Evolutionary conservation across 345 rosid genomes (phyloP), one percentile per base, ranked within the genome.

Genomic region (Gossypium rotundifolium): DNA sequence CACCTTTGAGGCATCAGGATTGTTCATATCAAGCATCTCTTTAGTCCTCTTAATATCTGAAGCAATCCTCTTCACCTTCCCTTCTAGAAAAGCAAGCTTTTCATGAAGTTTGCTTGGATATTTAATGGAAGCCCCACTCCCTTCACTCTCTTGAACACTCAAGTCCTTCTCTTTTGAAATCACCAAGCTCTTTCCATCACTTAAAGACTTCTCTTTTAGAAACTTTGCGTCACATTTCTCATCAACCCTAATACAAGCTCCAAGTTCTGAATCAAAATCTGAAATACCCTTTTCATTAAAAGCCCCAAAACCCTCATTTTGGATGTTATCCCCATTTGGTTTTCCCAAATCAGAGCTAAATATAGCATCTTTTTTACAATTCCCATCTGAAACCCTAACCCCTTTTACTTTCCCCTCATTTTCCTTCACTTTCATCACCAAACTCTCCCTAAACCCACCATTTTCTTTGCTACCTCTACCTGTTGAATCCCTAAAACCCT

Each of bases 31-130:
- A 73, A 96, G 73, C 89, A 96, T 91, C 62, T 93, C 98, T 82
- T 93, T 96, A 0, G 99, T 96, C 85, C 81, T 89, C 88, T 87
- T 93, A 48, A 93, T 96, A 78, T 96, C 98, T 0, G 97, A 89
- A 10, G 98, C 95, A 49, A 96, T 91, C 73, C 96, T 89, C 85
- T 93, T 91, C 71, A 96, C 99, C 83, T 91, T 96, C 10, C 95
- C 97, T 80, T 93, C 99, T 33, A 96, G 78, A 84, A 93, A 93
- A 44, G 97, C 94, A 51, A 96, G 97, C 88, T 89, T 93, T 78
- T 93, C 95, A n/a, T 96, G 96, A 70, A 96, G 88, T 82, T 86
- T 93, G 72, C 94, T 89, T 0, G 87, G 88, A 67, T 84, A 83
- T 57, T 88, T 91, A 20, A 63, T 40, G 66, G 74, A 71, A 73